Base-by-base conservation (phyloP, 202 grass and related monocot genomes). In the Brachypodium distachyon region DNA sequence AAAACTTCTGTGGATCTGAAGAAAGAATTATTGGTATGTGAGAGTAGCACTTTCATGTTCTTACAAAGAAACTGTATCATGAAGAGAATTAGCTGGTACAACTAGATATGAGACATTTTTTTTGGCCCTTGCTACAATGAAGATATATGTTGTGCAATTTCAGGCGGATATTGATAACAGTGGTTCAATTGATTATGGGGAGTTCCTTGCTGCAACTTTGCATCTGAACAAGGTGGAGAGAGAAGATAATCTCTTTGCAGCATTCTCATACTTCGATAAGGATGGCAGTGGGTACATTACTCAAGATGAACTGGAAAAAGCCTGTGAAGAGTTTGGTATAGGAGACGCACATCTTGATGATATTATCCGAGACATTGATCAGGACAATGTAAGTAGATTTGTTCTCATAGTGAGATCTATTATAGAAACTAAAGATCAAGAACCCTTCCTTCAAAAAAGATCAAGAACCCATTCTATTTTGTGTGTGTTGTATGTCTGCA, bases 161-260 rank as follows among this genome's bases (percentile, higher is more conserved):
- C 82, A 98, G 95, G 95, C 95, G 0, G 95, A 98, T 84, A 91
- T 98, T 82, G 95, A 98, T 72, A 98, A 98, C 75, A 98, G 86
- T 61, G 95, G 95, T 54, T 90, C 91, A 70, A 90, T 95, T 48
- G 95, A 98, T 88, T 98, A 98, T 57, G 91, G 91, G 21, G 95
- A 98, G 69, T 98, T 98, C 65, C 66, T 98, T 78, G 95, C 95
- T 62, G 95, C 95, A 80, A 98, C 95, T 52, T 80, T 98, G 78
- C 91, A 98, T 87, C 78, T 98, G 65, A 98, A 98, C 83, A 98
- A 98, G 78, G 82, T 94, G 3, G 95, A 98, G 28, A 91, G 77
- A 67, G 95, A 98, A 83, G 95, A 98, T 39, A 91, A 92, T 72
- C 77, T 98, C 66, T 94, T 94, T 67, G 89, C 89, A 27, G 91